Conservation (phyloP, 2,329 filamentous ascomycete species). For the Fusarium solani-melongenae region DNA sequence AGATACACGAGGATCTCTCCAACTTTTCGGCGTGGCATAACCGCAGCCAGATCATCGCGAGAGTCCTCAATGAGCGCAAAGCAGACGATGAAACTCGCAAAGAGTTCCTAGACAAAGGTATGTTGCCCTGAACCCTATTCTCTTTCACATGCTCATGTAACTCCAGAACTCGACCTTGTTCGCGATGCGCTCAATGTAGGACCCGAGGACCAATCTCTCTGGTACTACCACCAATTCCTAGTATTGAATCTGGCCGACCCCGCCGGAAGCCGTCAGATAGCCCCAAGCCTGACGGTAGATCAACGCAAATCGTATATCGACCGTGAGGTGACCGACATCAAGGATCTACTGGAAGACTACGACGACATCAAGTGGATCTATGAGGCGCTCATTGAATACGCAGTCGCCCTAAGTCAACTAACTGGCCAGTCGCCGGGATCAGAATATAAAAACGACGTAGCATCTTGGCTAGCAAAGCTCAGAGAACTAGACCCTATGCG, state of each 20-base stretch:
- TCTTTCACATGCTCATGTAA: slow-evolving; percentile 4
- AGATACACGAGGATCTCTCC: slow-evolving; percentile 85
- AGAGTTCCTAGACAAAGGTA: slow-evolving; percentile 78
- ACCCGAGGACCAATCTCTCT: slow-evolving; percentile 93
- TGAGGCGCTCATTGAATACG: slow-evolving; percentile 83
- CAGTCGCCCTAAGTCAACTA: slow-evolving; percentile 67
- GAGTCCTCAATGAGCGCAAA: slow-evolving; percentile 76
- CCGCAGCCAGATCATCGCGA: slow-evolving; percentile 84
- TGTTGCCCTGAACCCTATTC: slow-evolving; percentile 8
- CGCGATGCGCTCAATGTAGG: slow-evolving; percentile 86
- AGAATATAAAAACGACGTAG: slow-evolving; percentile 59
- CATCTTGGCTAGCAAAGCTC: slow-evolving; percentile 72
- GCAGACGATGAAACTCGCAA: slow-evolving; percentile 72
- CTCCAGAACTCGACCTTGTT: slow-evolving; percentile 77
- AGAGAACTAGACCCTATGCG: slow-evolving; percentile 79
- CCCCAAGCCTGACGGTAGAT: slow-evolving; percentile 68
- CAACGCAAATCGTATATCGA: slow-evolving; percentile 75
- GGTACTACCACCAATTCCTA: slow-evolving; percentile 95
- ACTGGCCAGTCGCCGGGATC: slow-evolving; percentile 54
- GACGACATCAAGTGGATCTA: slow-evolving; percentile 83
- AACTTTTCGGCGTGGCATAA: slow-evolving; percentile 99
- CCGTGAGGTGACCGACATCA: slow-evolving; percentile 79
- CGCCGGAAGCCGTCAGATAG: slow-evolving; percentile 66
- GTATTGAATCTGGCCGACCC: slow-evolving; percentile 73
- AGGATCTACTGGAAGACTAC: slow-evolving; percentile 71